A percentile compares a stretch with the other conserved stretches of the same genome.
phyloP scores from a whole-genome alignment of 257 asterid genomes.

The Scutellaria barbata region DNA sequence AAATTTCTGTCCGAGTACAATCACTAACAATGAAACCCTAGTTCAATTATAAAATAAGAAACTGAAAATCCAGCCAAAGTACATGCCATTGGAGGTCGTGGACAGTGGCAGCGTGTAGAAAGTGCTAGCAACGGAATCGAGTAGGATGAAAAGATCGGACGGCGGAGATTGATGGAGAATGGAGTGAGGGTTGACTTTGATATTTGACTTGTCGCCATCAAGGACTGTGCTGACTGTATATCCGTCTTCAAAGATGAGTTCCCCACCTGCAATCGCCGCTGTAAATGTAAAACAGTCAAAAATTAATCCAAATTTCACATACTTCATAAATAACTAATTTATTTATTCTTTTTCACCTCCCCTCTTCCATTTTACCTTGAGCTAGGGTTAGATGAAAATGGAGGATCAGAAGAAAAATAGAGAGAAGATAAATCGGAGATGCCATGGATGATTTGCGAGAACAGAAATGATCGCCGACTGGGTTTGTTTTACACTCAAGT shows the following conservation, averaged over 20 bases:
- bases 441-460: conserved; percentile 36
- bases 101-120: conserved; percentile 62
- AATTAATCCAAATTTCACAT: background rate
- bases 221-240: conserved; percentile 76
- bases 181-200: conserved; percentile 56
- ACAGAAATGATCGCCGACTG: conserved; percentile 7
- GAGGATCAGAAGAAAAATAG: conserved; percentile 26
- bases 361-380: conserved; percentile 42
- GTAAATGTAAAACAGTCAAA: conserved; percentile 28
- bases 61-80: background rate
- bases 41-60: background rate
- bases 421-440: background rate
- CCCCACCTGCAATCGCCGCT: conserved; percentile 45
- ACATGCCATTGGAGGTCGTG: conserved; percentile 36
- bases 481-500: background rate
- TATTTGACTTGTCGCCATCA: conserved; percentile 67
- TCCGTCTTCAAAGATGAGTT: conserved; percentile 67
- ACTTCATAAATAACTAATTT: background rate
- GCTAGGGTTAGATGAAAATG: conserved; percentile 27
- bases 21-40: conserved; percentile 32
- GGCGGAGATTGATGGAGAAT: conserved; percentile 56
- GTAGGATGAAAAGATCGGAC: conserved; percentile 60
- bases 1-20: conserved; percentile 13
- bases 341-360: background rate
- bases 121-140: conserved; percentile 70